Base-by-base conservation (phyloP, 2,329 filamentous ascomycete species). In the Xylariaceae sp. region DNA sequence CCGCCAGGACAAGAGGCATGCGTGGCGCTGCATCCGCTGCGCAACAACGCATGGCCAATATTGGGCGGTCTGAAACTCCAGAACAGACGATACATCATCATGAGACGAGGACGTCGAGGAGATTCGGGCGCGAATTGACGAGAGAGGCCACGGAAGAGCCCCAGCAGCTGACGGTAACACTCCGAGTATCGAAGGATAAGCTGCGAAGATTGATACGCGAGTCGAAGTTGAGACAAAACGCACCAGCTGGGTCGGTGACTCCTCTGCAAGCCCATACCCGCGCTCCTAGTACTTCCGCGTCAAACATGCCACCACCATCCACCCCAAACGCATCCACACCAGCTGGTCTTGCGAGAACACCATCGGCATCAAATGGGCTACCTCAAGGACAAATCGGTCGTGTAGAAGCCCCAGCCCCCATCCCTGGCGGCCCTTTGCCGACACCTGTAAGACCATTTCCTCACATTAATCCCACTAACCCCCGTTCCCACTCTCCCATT, bases 1-100 rank as follows among this genome's bases (percentile, higher is more conserved):
- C 90, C 2, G 84, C 89, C 29, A 79, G 91, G 48, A 95, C 89
- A 8, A 79, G 91, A 61, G 85, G 85, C 37, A 89, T 96, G 79
- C 83, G 91, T 42, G 89, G 89, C 39, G 91, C 91, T 13, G 91
- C 91, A 13, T 84, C 83, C 19, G 86, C 85, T 33, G 91, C 91
- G 4, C 87, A 91, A 60, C 87, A 89, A 50, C 85, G 90, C 42
- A 91, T 97, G 80, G 84, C 84, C 28, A 85, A 87, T 49, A 61
- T 88, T 37, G 81, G 83, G 37, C 83, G 93, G 46, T 96, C 91
- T 24, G 87, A 90, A 61, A 97, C 93, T 0, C 93, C 93, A 3
- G 93, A 97, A 62, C 72, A 83, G 9, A 76, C 72, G 41, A 69
- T 76, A 51, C 83, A 83, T 52, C 82, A 82, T 54, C 80, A 87